These are phyloP conservation scores for Ceratocystis lukuohia DNA, from an alignment of 2,329 filamentous ascomycete genomes.

Conservation along the genomic window DNA sequence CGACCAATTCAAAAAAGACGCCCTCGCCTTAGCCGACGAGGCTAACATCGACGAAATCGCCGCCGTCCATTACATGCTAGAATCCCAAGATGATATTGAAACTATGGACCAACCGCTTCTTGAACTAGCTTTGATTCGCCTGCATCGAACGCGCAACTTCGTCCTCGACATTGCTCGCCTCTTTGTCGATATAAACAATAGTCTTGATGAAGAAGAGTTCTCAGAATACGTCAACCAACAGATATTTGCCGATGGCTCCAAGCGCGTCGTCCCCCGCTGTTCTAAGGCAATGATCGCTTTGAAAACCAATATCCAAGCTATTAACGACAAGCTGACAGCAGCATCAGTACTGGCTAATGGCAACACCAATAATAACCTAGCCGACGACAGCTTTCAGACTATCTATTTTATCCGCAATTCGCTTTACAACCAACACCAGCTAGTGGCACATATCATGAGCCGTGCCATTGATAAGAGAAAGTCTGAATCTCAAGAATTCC, in stretches of 20 bases:
- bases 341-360: slow-evolving; percentile 59
- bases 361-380: slow-evolving; percentile 35
- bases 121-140: slow-evolving; percentile 70
- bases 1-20: slow-evolving; percentile 71
- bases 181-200: slow-evolving; percentile 53
- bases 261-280: slow-evolving; percentile 59
- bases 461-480: slow-evolving; percentile 66
- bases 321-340: slow-evolving; percentile 64
- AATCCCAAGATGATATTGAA: slow-evolving; percentile 55
- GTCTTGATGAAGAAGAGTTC: slow-evolving; percentile 28
- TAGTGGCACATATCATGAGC: slow-evolving; percentile 65
- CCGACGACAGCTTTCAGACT: slow-evolving; percentile 57
- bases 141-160: slow-evolving; percentile 74
- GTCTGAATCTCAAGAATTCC: slow-evolving; percentile 58
- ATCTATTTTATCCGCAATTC: slow-evolving; percentile 70
- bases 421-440: slow-evolving; percentile 79
- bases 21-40: slow-evolving; percentile 71
- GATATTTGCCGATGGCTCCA: slow-evolving; percentile 40
- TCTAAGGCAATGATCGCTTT: slow-evolving; percentile 63
- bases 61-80: slow-evolving; percentile 62
- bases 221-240: slow-evolving; percentile 43
- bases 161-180: slow-evolving; percentile 74
- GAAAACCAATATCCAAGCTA: slow-evolving; percentile 59
- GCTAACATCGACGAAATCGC: slow-evolving; percentile 82
- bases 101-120: slow-evolving; percentile 59